These are phyloP conservation scores for Hortaea sp. DNA, from an alignment of 2,329 filamentous ascomycete species.

Conservation along the genomic window DNA sequence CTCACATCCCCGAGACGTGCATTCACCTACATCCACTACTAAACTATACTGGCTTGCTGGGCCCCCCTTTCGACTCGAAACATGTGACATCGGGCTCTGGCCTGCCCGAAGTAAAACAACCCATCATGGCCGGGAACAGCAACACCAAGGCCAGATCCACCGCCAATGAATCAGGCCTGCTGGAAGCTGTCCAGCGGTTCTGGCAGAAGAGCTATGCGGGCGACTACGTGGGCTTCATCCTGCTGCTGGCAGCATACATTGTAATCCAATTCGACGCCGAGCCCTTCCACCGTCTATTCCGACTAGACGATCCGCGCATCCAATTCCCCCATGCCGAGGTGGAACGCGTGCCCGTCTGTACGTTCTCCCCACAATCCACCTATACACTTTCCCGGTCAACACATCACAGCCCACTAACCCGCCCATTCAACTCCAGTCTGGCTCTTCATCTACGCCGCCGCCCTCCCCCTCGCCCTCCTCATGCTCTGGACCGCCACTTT, in stretches of 20 bases:
- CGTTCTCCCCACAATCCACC: slow-evolving; percentile 21
- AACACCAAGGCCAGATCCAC: not conserved
- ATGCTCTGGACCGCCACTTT: slow-evolving; percentile 53
- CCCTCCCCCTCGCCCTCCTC: slow-evolving; percentile 59
- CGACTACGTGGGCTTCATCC: slow-evolving; percentile 71
- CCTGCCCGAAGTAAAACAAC: not conserved
- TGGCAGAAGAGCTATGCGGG: slow-evolving; percentile 68
- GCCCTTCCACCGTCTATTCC: slow-evolving; percentile 93
- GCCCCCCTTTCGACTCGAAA: not conserved
- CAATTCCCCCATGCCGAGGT: slow-evolving; percentile 76
- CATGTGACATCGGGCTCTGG: not conserved
- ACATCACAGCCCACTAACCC: too few relatives aligned
- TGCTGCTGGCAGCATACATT: slow-evolving; percentile 60
- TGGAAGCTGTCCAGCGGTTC: slow-evolving; percentile 14
- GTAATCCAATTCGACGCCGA: slow-evolving; percentile 55
- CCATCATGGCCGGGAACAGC: not conserved
- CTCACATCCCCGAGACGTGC: not conserved
- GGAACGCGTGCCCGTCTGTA: slow-evolving; percentile 73
- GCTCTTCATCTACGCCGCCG: slow-evolving; percentile 70
- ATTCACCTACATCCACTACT: slow-evolving; percentile 39
- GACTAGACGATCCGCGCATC: slow-evolving; percentile 71
- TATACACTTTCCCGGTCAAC: not conserved
- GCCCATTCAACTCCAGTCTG: slow-evolving; percentile 38
- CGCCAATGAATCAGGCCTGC: slow-evolving; percentile 1
- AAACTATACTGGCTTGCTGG: too few relatives aligned